phyloP scores from a whole-genome alignment of 192 early-diverging fungal genomes.

The Phlyctochytrium arcticum region DNA sequence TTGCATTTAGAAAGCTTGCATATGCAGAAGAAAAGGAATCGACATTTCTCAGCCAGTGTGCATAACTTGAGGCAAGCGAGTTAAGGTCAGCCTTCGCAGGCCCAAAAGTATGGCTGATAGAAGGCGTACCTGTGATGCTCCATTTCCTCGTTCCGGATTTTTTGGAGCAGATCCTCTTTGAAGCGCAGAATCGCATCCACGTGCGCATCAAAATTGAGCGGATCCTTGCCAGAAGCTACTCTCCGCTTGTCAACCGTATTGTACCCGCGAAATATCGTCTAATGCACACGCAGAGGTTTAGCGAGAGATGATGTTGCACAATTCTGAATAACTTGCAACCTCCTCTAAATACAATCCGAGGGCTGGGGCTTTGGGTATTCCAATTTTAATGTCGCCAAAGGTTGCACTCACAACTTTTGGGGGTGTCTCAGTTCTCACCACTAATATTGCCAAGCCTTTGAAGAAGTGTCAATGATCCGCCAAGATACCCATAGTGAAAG shows the following conservation, averaged over 20 bases:
- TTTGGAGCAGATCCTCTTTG: background rate
- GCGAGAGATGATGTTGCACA: too few relatives aligned
- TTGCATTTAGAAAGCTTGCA: background rate
- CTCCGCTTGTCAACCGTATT: background rate
- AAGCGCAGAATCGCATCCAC: background rate
- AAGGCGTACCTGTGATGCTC: background rate
- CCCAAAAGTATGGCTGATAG: background rate
- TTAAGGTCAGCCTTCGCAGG: background rate
- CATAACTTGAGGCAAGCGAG: background rate
- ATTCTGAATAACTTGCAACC: too few relatives aligned
- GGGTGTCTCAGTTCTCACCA: constrained; percentile 72
- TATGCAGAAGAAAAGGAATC: background rate
- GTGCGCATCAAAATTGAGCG: background rate
- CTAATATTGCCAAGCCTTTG: constrained; percentile 63
- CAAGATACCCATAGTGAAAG: background rate
- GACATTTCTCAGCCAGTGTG: background rate
- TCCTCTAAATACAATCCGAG: constrained; percentile 78
- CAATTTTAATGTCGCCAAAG: constrained; percentile 68
- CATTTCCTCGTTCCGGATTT: background rate
- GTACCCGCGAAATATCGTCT: background rate
- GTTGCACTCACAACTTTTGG: constrained; percentile 60
- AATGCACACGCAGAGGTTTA: too few relatives aligned
- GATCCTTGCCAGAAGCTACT: background rate
- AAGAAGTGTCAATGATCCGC: background rate
- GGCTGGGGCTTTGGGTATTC: constrained; percentile 95